A percentile compares a stretch with the other conserved stretches of the same genome.
Evolutionary conservation across 202 grass and related monocot species (phyloP).

Genomic region (Bolboschoenoplectus hybrid): DNA sequence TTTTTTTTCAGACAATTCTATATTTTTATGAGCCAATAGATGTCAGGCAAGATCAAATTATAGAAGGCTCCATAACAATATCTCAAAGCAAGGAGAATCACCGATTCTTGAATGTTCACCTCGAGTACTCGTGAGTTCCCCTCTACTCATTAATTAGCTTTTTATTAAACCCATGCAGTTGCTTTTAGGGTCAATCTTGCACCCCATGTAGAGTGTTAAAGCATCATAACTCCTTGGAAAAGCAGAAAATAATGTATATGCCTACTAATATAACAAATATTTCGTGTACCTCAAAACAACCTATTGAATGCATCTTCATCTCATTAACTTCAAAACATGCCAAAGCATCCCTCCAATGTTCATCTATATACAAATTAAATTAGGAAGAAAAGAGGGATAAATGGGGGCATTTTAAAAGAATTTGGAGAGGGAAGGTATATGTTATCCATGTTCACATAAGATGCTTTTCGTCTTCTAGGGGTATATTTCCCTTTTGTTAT

Average conservation of each 20-base stretch:
- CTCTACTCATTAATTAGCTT: conserved; percentile 15
- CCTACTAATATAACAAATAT: conserved; percentile 10
- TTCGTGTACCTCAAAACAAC: not conserved
- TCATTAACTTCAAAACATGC: not conserved
- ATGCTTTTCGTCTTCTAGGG: not conserved
- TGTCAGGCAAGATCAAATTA: conserved; percentile 71
- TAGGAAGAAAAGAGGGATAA: not conserved
- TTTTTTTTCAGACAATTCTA: conserved; percentile 74
- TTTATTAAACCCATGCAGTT: conserved; percentile 2
- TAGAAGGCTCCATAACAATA: conserved; percentile 76
- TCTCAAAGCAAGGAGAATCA: conserved; percentile 79
- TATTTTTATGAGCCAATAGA: conserved; percentile 88
- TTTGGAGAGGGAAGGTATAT: conserved; percentile 1
- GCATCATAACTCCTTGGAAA: not conserved
- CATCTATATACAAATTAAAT: not conserved
- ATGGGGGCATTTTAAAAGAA: not conserved
- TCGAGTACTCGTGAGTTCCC: conserved; percentile 77
- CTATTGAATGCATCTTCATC: conserved; percentile 17
- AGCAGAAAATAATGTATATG: not conserved
- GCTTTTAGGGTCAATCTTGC: conserved; percentile 3
- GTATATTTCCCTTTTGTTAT: not conserved
- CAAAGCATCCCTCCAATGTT: not conserved
- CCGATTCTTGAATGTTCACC: conserved; percentile 79
- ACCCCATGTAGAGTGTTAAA: not conserved
- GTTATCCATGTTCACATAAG: not conserved